Evolutionary conservation across 192 early-diverging fungal species (phyloP), one percentile per base, ranked within the genome.

Genomic region (Phlyctochytrium bullatum): DNA sequence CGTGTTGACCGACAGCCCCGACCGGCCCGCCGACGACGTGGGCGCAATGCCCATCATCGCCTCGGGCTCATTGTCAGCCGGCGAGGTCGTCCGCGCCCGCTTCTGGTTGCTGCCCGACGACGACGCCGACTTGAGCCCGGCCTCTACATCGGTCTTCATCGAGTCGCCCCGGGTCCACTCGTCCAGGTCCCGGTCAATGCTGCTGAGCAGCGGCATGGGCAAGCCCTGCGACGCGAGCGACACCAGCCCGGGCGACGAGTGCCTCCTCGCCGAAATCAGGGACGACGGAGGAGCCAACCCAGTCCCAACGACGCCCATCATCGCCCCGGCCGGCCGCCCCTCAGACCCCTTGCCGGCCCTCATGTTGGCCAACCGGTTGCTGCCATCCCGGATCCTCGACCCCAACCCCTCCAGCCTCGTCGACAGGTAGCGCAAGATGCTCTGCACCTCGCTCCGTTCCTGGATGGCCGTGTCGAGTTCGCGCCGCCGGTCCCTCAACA

Each of bases 311-410:
- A n/a, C 29, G 27, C 4, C 14, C 14, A 36, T 40, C 14, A 51
- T 25, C 23, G 23, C 34, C 4, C 36, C 62, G 30, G 16, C 34
- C 14, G n/a, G 23, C 16, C 17, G 0, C 30, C 20, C 32, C n/a
- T 10, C 10, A 10, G 40, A 50, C 14, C 20, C 10, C 20, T 57
- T 14, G 12, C 54, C 54, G 54, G 14, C 27, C 6, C 54, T 10
- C 12, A 57, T 10, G 27, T 25, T 28, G 27, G 16, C 25, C 12
- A 57, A 25, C 54, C 54, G 10, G 10, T 6, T 28, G 27, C 14
- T 27, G 6, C 69, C 69, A 32, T 71, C 69, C 62, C 61, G 35
- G 34, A 72, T 72, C 47, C 70, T 20, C 36, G 56, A 63, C 2
- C 57, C 12, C 3, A 72, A 36, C 1, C 70, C 33, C 17, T 72